These are phyloP conservation scores for Lactuca saligna DNA, from an alignment of 129 eudicot genomes.

Conservation along the genomic window DNA sequence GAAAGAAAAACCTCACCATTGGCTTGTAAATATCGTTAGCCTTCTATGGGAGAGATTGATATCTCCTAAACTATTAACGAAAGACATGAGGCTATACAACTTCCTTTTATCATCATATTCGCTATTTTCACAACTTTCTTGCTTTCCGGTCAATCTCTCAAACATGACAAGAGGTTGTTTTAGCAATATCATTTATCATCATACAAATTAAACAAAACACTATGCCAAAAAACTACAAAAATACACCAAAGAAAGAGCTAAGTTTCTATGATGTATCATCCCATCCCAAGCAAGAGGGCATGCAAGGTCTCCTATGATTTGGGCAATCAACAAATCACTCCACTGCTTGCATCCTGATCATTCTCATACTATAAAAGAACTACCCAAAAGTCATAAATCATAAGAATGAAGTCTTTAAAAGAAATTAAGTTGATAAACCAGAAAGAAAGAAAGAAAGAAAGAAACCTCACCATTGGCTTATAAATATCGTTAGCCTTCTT, in stretches of 20 bases:
- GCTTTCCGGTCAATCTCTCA: conserved; percentile 68
- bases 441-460: not conserved
- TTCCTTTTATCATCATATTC: conserved; percentile 33
- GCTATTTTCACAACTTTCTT: conserved; percentile 45
- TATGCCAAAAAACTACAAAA: not conserved
- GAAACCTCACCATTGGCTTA: conserved; percentile 67
- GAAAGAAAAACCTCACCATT: conserved; percentile 58
- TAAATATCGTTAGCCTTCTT: conserved; percentile 76
- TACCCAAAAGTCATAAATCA: not conserved
- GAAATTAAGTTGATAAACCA: not conserved
- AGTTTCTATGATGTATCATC: conserved; percentile 51
- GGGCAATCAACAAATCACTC: conserved; percentile 59
- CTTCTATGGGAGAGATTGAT: conserved; percentile 75
- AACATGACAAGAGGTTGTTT: conserved; percentile 77
- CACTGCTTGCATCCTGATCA: conserved; percentile 36
- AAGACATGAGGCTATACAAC: conserved; percentile 42
- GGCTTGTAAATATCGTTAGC: conserved; percentile 70
- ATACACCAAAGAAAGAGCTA: conserved; percentile 26
- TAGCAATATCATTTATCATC: too few relatives aligned
- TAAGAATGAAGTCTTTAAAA: too few relatives aligned
- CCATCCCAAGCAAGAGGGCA: conserved; percentile 85
- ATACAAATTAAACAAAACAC: conserved; percentile 16
- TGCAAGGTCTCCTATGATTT: conserved; percentile 84
- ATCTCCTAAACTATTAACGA: conserved; percentile 65
- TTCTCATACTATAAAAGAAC: conserved; percentile 55